Percentiles rank a stretch among this genome's conserved stretches.
These are phyloP conservation scores for Globisporangium alternatum DNA, from an alignment of 352 stramenopile species.

Conservation along the genomic window DNA sequence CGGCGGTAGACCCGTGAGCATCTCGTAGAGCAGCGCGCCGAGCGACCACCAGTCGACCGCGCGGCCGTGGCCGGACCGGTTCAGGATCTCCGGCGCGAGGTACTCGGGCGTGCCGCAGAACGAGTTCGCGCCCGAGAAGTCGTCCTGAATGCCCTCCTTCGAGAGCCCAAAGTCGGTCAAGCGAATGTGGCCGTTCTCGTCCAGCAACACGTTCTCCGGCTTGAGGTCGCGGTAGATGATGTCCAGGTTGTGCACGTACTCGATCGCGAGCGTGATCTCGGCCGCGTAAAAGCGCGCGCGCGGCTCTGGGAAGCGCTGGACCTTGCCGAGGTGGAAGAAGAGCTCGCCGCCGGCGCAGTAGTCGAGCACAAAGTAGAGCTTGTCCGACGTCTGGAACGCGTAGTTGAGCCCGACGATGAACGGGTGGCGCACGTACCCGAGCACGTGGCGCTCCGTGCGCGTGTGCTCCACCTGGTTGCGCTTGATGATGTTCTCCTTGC, in stretches of 20 bases:
- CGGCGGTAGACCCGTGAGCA: constrained; percentile 73
- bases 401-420: constrained; percentile 97
- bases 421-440: constrained; percentile 95
- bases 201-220: constrained; percentile 95
- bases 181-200: constrained; percentile 95
- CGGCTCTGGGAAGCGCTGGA: constrained; percentile 94
- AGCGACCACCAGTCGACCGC: constrained; percentile 98
- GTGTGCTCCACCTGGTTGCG: constrained; percentile 87
- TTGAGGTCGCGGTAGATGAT: constrained; percentile 98
- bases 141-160: constrained; percentile 85
- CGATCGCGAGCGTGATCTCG: constrained; percentile 96
- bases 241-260: constrained; percentile 93
- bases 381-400: constrained; percentile 96
- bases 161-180: constrained; percentile 98
- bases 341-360: constrained; percentile 97
- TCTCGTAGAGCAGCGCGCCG: constrained; percentile 85
- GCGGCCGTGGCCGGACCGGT: constrained; percentile 93
- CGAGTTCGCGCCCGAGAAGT: constrained; percentile 94
- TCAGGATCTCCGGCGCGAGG: constrained; percentile 98
- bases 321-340: constrained; percentile 91
- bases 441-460: constrained; percentile 76
- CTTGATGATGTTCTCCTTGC: constrained; percentile 99
- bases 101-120: constrained; percentile 98
- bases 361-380: constrained; percentile 99
- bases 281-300: constrained; percentile 96